These are phyloP conservation scores for Chaetoscypha palmicola DNA, from an alignment of 2,329 filamentous ascomycete genomes.

Conservation along the genomic window DNA sequence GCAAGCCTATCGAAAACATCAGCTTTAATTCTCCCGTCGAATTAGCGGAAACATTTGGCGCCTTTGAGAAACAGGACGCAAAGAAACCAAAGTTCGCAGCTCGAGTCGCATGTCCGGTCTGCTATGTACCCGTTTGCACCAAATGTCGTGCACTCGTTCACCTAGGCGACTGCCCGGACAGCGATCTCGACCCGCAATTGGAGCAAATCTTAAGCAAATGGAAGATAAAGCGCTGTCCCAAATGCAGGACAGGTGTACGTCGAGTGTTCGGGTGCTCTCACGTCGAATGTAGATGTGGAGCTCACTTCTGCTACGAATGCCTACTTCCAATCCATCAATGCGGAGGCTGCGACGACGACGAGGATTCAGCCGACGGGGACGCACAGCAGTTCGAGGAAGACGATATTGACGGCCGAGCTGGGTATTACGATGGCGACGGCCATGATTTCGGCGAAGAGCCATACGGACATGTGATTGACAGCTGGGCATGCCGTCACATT, in stretches of 20 bases:
- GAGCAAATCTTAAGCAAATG: conserved; percentile 34
- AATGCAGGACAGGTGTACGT: conserved; percentile 40
- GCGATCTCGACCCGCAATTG: conserved; percentile 32
- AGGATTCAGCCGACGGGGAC: too few species aligned
- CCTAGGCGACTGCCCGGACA: conserved; percentile 31
- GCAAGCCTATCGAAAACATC: neutral
- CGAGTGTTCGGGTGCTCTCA: conserved; percentile 43
- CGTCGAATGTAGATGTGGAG: conserved; percentile 42
- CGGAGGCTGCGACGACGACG: conserved; percentile 20
- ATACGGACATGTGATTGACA: conserved; percentile 6
- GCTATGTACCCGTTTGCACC: conserved; percentile 36
- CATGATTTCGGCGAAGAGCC: conserved; percentile 31
- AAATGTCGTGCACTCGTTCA: conserved; percentile 39
- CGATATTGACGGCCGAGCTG: conserved; percentile 22
- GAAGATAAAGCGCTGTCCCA: conserved; percentile 44
- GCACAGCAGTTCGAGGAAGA: conserved; percentile 26
- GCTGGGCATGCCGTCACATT: conserved; percentile 16
- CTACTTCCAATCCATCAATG: conserved; percentile 27
- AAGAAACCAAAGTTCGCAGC: conserved; percentile 5
- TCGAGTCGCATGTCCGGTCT: conserved; percentile 38
- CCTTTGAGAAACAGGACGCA: conserved; percentile 2
- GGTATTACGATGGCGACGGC: conserved; percentile 30
- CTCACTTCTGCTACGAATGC: conserved; percentile 44
- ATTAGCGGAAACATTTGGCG: conserved; percentile 1
- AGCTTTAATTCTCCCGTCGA: neutral